Percentiles rank a stretch among this genome's conserved stretches.
Evolutionary conservation across 768 basidiomycete genomes (phyloP).

Genomic region (Filobasidium wieringae): DNA sequence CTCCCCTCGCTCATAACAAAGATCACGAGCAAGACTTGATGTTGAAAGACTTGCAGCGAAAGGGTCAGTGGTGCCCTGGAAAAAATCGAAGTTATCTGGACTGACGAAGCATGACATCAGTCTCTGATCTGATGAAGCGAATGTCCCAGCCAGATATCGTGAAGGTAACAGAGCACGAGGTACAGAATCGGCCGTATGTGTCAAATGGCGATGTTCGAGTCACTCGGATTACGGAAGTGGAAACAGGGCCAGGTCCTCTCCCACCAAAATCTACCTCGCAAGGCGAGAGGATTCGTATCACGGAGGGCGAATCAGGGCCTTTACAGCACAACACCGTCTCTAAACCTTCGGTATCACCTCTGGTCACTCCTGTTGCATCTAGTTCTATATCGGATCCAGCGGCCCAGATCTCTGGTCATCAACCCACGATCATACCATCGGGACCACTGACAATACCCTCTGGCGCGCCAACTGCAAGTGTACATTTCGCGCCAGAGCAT

Average conservation of each 20-base stretch:
- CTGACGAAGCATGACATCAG: conserved; percentile 11
- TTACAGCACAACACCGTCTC: conserved; percentile 1
- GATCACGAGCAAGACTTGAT: conserved; percentile 33
- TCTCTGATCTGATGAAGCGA: conserved; percentile 28
- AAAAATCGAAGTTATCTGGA: background rate
- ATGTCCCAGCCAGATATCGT: background rate
- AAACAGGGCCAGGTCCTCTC: background rate
- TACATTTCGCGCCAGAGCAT: conserved; percentile 11
- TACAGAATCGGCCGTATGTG: conserved; percentile 2
- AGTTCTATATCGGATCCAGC: too few species aligned
- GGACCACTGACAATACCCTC: background rate
- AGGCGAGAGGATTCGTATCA: background rate
- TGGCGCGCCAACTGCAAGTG: background rate
- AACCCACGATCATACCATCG: background rate
- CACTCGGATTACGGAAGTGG: background rate
- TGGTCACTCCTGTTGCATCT: too few species aligned
- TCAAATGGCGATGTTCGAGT: background rate
- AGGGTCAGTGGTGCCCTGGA: conserved; percentile 19
- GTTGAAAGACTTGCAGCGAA: conserved; percentile 27
- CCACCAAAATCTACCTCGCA: background rate
- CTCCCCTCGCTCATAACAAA: conserved; percentile 17
- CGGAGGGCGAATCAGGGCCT: conserved; percentile 11
- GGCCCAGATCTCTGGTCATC: background rate
- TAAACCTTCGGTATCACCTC: conserved; percentile 1
- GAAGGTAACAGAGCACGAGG: background rate